Evolutionary conservation across 1,284 basidiomycete genomes (phyloP).

Genomic region (Microbotryum intermedium): DNA sequence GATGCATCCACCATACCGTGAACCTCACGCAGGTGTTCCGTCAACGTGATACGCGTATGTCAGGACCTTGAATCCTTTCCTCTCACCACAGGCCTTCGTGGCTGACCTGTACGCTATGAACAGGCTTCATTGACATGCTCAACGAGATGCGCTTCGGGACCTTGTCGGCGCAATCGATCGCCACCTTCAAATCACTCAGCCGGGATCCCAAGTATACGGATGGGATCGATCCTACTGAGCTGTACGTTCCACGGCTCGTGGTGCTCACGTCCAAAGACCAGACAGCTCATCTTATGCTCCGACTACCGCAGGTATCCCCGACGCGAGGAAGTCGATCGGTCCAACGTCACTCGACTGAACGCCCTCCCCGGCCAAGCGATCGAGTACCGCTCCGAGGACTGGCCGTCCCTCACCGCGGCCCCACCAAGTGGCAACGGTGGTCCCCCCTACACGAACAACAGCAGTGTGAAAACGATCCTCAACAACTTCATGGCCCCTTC

Average conservation of each 20-base stretch:
- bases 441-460: neutral
- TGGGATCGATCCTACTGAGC: constrained; percentile 67
- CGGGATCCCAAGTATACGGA: constrained; percentile 56
- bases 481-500: constrained; percentile 39
- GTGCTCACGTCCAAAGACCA: neutral
- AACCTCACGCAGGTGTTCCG: constrained; percentile 83
- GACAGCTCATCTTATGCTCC: neutral
- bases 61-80: constrained; percentile 27
- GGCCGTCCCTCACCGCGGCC: neutral
- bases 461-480: constrained; percentile 25
- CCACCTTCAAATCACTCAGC: constrained; percentile 54
- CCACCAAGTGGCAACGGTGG: constrained; percentile 2
- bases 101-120: neutral
- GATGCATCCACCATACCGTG: constrained; percentile 64
- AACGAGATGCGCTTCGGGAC: constrained; percentile 80
- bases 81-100: neutral
- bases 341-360: constrained; percentile 59
- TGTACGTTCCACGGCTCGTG: constrained; percentile 45
- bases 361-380: constrained; percentile 21
- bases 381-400: constrained; percentile 28
- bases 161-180: constrained; percentile 52
- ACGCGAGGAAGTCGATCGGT: constrained; percentile 67
- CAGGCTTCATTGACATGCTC: constrained; percentile 81
- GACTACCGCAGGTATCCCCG: constrained; percentile 58
- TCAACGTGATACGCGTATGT: constrained; percentile 47